Conservation (phyloP, 2,329 filamentous ascomycete genomes). For the Metarhizium brunneum region DNA sequence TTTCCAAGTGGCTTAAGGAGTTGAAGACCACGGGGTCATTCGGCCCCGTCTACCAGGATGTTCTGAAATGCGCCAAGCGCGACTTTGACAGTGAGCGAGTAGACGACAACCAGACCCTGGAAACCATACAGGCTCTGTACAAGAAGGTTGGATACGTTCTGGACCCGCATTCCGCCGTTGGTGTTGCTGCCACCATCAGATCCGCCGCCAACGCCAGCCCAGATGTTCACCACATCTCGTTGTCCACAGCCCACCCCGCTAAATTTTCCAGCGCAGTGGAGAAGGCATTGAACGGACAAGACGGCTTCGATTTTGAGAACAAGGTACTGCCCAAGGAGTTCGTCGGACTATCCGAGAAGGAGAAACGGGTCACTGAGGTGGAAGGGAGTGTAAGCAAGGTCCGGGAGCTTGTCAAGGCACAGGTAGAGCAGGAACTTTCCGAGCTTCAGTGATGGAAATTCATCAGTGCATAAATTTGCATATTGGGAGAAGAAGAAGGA, state of each 20-base stretch:
- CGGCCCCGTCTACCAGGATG: conserved; percentile 60
- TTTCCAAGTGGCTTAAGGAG: conserved; percentile 66
- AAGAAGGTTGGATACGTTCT: conserved; percentile 65
- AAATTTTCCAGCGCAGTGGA: conserved; percentile 88
- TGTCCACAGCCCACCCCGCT: conserved; percentile 90
- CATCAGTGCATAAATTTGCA: not conserved
- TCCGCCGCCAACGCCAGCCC: conserved; percentile 48
- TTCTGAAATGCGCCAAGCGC: conserved; percentile 60
- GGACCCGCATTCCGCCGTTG: conserved; percentile 88
- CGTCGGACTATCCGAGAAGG: conserved; percentile 64
- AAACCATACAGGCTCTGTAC: conserved; percentile 51
- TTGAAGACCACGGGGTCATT: conserved; percentile 80
- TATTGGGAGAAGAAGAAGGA: not conserved
- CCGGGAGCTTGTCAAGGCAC: conserved; percentile 62
- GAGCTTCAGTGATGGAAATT: conserved; percentile 10
- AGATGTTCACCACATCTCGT: conserved; percentile 62
- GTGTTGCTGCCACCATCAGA: conserved; percentile 65
- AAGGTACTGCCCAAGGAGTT: conserved; percentile 77
- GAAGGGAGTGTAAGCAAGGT: conserved; percentile 67
- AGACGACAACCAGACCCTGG: conserved; percentile 56
- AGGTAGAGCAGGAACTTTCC: conserved; percentile 58
- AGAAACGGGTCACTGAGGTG: conserved; percentile 63
- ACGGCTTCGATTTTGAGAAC: conserved; percentile 65
- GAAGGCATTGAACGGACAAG: conserved; percentile 59
- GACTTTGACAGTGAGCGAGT: conserved; percentile 77